A percentile compares a stretch with the other conserved stretches of the same genome.
Evolutionary conservation across 805 yeast species (phyloP).

Genomic region (Alloascoidea africana): DNA sequence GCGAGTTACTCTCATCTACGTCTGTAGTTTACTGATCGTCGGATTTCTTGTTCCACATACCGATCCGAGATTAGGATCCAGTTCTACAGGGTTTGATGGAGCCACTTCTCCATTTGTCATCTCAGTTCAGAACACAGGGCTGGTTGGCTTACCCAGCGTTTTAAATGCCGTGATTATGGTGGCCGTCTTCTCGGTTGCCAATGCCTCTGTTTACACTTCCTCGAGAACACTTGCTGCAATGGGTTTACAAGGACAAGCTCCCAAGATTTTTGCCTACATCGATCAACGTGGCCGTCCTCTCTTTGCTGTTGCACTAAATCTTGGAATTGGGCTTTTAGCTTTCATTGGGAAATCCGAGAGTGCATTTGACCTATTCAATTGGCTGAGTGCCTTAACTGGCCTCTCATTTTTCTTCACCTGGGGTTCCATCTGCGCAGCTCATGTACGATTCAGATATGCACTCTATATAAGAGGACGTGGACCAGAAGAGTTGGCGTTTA

Average conservation of each 20-base stretch:
- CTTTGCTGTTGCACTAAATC: constrained; percentile 34
- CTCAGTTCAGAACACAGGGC: constrained; percentile 50
- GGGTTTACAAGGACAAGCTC: constrained; percentile 50
- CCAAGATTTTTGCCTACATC: constrained; percentile 39
- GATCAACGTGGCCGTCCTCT: constrained; percentile 59
- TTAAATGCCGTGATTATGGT: constrained; percentile 56
- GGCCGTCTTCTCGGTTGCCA: constrained; percentile 57
- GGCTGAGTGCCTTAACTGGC: constrained; percentile 54
- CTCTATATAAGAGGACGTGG: constrained; percentile 44
- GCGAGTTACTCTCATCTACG: constrained; percentile 53
- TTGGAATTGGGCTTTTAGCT: constrained; percentile 38
- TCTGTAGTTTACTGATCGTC: constrained; percentile 32
- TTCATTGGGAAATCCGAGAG: constrained; percentile 40
- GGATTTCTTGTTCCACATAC: constrained; percentile 52
- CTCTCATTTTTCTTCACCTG: constrained; percentile 48
- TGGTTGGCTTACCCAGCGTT: constrained; percentile 45
- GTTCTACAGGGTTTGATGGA: constrained; percentile 39
- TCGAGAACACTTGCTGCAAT: constrained; percentile 53
- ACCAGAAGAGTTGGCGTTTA: constrained; percentile 46
- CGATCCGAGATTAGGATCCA: constrained; percentile 25
- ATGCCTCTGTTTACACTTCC: constrained; percentile 51
- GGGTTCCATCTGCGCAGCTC: constrained; percentile 44
- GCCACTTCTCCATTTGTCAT: constrained; percentile 69
- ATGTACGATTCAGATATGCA: constrained; percentile 50
- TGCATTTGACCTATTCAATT: constrained; percentile 38